Conservation (phyloP, 257 asterid species). For the Solanum piurae region DNA sequence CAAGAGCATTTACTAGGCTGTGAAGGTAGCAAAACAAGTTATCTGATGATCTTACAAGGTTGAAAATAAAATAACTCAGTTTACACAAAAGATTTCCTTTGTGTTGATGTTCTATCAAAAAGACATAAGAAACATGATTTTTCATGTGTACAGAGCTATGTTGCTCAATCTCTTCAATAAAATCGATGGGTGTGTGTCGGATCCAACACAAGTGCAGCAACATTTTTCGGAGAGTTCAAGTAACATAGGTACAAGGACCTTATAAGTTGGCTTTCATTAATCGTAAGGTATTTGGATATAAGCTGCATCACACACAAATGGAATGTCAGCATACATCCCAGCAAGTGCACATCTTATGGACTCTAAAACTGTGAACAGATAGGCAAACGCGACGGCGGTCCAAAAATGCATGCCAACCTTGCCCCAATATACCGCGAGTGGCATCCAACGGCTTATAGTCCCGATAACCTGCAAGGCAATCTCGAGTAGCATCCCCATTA, state of each 20-base stretch:
- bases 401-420: slow-evolving; percentile 86
- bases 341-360: slow-evolving; percentile 69
- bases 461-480: slow-evolving; percentile 77
- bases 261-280: slow-evolving; percentile 13
- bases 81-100: not conserved
- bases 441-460: slow-evolving; percentile 81
- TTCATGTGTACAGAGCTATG: not conserved
- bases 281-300: slow-evolving; percentile 84
- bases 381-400: slow-evolving; percentile 59
- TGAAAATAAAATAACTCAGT: not conserved
- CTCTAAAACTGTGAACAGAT: slow-evolving; percentile 74
- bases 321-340: slow-evolving; percentile 88
- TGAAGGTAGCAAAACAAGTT: not conserved
- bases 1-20: not conserved
- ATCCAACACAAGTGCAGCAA: not conserved
- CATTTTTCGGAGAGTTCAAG: not conserved
- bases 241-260: not conserved
- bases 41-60: not conserved
- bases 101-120: not conserved
- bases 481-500: slow-evolving; percentile 84
- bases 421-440: slow-evolving; percentile 69
- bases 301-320: slow-evolving; percentile 88
- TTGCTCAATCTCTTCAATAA: not conserved
- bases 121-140: not conserved
- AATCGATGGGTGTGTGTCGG: not conserved